Evolutionary conservation across 2,329 filamentous ascomycete genomes (phyloP), one percentile per base, ranked within the genome.

Genomic region (Fusarium dlaminii): DNA sequence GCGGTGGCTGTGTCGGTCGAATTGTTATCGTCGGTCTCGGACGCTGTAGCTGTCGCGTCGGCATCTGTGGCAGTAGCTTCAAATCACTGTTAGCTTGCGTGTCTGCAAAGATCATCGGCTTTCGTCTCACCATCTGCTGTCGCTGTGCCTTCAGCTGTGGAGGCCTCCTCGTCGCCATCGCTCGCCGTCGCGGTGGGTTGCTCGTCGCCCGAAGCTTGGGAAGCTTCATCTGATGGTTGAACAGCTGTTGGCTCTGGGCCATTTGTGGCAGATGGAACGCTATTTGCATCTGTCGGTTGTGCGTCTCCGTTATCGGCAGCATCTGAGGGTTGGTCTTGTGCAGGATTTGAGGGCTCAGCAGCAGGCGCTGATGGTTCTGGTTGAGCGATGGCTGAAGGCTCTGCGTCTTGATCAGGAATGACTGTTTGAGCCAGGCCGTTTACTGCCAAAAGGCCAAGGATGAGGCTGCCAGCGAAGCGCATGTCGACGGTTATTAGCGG

Each of bases 361-460:
- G 68, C 64, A 4, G 72, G 68, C 14, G n/a, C 63, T 57, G 68
- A 69, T 32, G 69, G 51, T 27, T 73, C 52, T 46, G 70, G 70
- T 43, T 66, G 57, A 24, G 63, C 59, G 29, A 73, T 37, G 17
- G 36, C 68, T 30, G 67, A 68, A 20, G 69, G 51, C 10, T 70
- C 59, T 39, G 66, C 34, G 22, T 64, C 32, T 34, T 58, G 39
- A 24, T 48, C 71, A 11, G 58, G 55, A 8, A 51, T 48, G 15
- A 36, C 46, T 40, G 71, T 72, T 60, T 74, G 71, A n/a, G 62
- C 57, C 20, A 74, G 55, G n/a, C 71, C 71, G 18, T 74, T 62
- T 17, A 40, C 63, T 15, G 68, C 71, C 58, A 74, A 49, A 48
- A 74, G 57, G n/a, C 71, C 63, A 43, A 74, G 29, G 39, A 74